Conservation (phyloP, 805 yeast genomes). For the Candida palmyrensis region DNA sequence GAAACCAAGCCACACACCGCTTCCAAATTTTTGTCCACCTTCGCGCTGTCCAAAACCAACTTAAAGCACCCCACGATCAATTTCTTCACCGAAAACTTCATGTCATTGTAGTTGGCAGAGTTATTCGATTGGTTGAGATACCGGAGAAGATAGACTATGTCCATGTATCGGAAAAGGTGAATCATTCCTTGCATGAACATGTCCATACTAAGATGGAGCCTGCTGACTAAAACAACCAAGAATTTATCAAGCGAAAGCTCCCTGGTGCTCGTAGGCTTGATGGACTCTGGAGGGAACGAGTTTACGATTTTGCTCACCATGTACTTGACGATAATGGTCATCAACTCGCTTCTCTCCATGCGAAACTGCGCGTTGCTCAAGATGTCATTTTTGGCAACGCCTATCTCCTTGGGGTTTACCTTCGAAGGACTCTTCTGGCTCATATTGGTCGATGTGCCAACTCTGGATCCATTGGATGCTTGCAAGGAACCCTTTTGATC, state of each 20-base stretch:
- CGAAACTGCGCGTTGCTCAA: constrained; percentile 18
- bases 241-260: constrained; percentile 38
- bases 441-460: constrained; percentile 1
- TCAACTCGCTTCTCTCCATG: constrained; percentile 30
- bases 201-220: constrained; percentile 30
- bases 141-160: constrained; percentile 38
- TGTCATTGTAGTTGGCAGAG: constrained; percentile 37
- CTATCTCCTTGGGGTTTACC: not conserved
- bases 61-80: constrained; percentile 39
- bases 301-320: constrained; percentile 38
- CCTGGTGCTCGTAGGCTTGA: constrained; percentile 12
- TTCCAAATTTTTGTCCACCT: constrained; percentile 25
- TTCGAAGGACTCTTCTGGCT: not conserved
- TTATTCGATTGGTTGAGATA: constrained; percentile 42
- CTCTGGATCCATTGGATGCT: not conserved
- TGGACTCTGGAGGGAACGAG: constrained; percentile 38
- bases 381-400: constrained; percentile 1
- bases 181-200: constrained; percentile 37
- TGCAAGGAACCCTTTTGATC: constrained; percentile 7
- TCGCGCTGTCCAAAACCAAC: constrained; percentile 28
- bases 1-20: constrained; percentile 31
- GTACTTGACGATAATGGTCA: constrained; percentile 39
- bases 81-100: constrained; percentile 38
- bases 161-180: constrained; percentile 43
- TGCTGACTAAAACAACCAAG: constrained; percentile 30